Base-by-base conservation (phyloP, 805 yeast genomes). In the Jamesozyma hellenica region DNA sequence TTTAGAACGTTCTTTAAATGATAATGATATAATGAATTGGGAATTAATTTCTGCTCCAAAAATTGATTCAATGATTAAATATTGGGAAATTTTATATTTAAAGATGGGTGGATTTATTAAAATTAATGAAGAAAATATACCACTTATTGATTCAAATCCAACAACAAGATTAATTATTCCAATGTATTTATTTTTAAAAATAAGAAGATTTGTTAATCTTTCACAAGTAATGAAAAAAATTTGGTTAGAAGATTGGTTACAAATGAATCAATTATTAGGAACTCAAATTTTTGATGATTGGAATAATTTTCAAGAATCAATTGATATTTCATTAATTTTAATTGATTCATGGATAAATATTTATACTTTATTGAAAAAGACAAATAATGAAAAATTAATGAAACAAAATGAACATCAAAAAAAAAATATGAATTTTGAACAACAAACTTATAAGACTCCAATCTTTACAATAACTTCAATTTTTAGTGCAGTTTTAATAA, bases 391-490 rank as follows among this genome's bases (percentile, higher is more conserved):
- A 4, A 25, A 35, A 14, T 8, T 12, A 5, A 28, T 16, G 15
- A 29, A 19, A 5, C 72, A 73, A 38, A 81, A 79, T 54, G 77
- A 82, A 1, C 73, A 75, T 53, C 75, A 32, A 17, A 23, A 28
- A 6, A 27, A 21, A 16, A 30, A 26, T 13, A n/a, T n/a, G n/a
- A n/a, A n/a, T n/a, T n/a, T n/a, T n/a, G 25, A 31, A 17, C 18
- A 15, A n/a, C 30, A 82, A 0, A 75, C 84, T 1, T 72, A 80
- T 1, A 66, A 86, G 48, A 81, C 92, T 0, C 92, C 94, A 1
- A 80, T 81, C 18, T 81, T 80, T 56, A 79, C 83, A 51, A 70
- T 81, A 26, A 77, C 85, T 0, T 78, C 85, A 53, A 69, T 80
- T 21, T 82, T 79, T 53, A 36, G 41, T 19, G 65, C 86, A 1